These are phyloP conservation scores for Phialophora chinensis DNA, from an alignment of 2,329 filamentous ascomycete species.

Conservation along the genomic window DNA sequence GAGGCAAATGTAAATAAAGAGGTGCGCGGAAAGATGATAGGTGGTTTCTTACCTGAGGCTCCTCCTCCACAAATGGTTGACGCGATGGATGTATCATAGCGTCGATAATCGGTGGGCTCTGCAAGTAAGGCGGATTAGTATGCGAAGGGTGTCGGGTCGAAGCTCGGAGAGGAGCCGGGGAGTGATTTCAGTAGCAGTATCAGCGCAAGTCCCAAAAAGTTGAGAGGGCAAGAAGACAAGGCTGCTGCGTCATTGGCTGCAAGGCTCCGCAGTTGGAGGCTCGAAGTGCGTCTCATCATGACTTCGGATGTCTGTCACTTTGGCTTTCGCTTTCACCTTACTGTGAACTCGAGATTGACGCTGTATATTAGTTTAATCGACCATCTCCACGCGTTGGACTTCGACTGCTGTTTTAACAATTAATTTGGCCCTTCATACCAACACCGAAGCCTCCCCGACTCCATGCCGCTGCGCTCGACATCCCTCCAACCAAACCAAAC, in stretches of 20 bases:
- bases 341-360: neutral
- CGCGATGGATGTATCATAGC: conserved; percentile 80
- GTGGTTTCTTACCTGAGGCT: conserved; percentile 65
- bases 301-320: conserved; percentile 1
- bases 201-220: neutral
- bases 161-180: neutral
- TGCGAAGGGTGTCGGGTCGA: neutral
- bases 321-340: neutral
- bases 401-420: conserved; percentile 22
- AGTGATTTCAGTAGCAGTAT: neutral
- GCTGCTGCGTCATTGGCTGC: conserved; percentile 7
- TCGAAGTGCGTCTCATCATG: conserved; percentile 7
- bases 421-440: neutral
- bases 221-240: neutral
- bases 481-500: conserved; percentile 2
- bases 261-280: conserved; percentile 20
- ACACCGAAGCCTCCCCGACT: neutral
- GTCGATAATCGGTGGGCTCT: neutral
- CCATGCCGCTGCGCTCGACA: conserved; percentile 24
- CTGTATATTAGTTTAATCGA: conserved; percentile 24
- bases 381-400: neutral
- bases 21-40: conserved; percentile 8
- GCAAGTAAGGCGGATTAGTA: neutral
- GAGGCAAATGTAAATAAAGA: conserved; percentile 34
- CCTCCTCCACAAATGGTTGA: conserved; percentile 93